Evolutionary conservation across 2,329 filamentous ascomycete species (phyloP).

Genomic region (Periconia sp.): DNA sequence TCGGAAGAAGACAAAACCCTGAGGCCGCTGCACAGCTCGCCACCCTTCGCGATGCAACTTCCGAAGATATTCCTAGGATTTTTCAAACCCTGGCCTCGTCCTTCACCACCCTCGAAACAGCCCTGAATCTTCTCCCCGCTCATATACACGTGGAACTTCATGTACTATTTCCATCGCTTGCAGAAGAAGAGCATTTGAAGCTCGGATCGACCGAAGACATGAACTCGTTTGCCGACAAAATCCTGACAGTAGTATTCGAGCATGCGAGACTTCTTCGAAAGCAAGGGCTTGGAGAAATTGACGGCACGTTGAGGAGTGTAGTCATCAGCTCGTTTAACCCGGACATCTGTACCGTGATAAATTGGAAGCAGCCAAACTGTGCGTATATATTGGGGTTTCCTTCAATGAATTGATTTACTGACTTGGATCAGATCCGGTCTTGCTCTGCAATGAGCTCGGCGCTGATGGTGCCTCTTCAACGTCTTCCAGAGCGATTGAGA

Average conservation of each 20-base stretch:
- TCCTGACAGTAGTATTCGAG: conserved; percentile 86
- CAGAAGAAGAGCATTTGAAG: conserved; percentile 73
- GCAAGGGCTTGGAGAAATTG: conserved; percentile 55
- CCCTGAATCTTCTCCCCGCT: conserved; percentile 74
- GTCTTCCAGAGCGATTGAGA: conserved; percentile 53
- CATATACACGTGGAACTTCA: conserved; percentile 92
- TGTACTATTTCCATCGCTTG: conserved; percentile 79
- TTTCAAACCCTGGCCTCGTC: conserved; percentile 76
- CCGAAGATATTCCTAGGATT: conserved; percentile 59
- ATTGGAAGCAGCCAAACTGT: conserved; percentile 99
- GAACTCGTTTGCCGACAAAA: conserved; percentile 83
- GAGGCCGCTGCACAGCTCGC: conserved; percentile 28
- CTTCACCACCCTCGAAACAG: conserved; percentile 80
- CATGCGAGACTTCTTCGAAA: conserved; percentile 77
- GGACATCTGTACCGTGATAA: conserved; percentile 88
- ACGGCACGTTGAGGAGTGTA: conserved; percentile 80
- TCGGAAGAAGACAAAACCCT: conserved; percentile 44
- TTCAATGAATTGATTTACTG: no score
- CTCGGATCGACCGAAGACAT: conserved; percentile 80
- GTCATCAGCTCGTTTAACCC: conserved; percentile 95
- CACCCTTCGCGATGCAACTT: conserved; percentile 29
- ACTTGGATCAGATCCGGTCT: conserved; percentile 87
- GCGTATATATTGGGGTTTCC: no score
- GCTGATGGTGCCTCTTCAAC: conserved; percentile 56
- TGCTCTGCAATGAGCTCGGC: conserved; percentile 92